Evolutionary conservation across 495 filamentous ascomycete species (phyloP), one percentile per base, ranked within the genome.

Genomic region (Chaetomium cochliodes): DNA sequence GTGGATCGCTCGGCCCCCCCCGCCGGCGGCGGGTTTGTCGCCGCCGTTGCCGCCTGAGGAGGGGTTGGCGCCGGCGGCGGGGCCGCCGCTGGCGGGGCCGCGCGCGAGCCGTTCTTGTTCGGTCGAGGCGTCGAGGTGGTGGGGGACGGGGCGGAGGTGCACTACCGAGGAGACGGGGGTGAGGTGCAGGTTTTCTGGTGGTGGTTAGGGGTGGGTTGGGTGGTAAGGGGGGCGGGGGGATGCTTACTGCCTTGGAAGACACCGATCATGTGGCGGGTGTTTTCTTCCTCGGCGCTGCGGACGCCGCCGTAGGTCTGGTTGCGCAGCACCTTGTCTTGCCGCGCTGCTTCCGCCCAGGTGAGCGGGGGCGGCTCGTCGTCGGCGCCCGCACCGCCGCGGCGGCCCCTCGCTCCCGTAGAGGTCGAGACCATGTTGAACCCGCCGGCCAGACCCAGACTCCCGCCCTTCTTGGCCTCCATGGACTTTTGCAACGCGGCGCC

Each of bases 161-260:
- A 82, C 73, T 37, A 80, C 59, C 39, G 76, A 71, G 52, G 77
- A 74, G 20, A 77, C 76, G 51, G 80, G 80, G 50, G 79, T 81
- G 9, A 82, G 76, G 58, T 82, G 76, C 58, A 82, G 69, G 69
- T 80, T 76, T 58, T 79, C 79, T 82, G 63, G 9, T 22, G 20
- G 54, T 2, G 44, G 28, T 55, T 59, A 37, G 55, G 46, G 28
- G 23, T 26, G 44, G 44, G 16, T 30, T 37, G 33, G 33, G 33
- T 22, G 20, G 46, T 2, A 18, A 23, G 46, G 46, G 46, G 20
- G 23, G 15, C 12, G 22, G 18, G 13, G 15, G 22, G 16, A 28
- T 22, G n/a, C 78, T 64, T 30, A 81, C 80, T 75, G 42, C 78
- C 79, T 65, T 81, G 75, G 58, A 82, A 80, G 5, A 82, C 79